phyloP scores from a whole-genome alignment of 768 basidiomycete species.

The Lactarius pseudohatsudake region DNA sequence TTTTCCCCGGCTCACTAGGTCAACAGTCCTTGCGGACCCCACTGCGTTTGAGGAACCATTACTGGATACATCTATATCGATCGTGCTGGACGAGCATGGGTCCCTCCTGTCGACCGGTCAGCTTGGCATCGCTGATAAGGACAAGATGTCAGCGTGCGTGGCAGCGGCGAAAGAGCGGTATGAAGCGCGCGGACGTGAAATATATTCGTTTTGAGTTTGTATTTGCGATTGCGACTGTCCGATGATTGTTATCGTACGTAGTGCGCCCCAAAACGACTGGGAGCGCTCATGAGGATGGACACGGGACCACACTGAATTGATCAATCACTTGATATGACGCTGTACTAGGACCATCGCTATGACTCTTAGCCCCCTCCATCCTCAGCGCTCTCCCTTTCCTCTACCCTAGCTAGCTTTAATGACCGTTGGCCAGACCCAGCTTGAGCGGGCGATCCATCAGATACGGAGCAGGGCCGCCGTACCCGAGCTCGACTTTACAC shows the following conservation, averaged over 20 bases:
- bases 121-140: constrained; percentile 46
- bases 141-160: constrained; percentile 42
- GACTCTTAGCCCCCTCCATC: background rate
- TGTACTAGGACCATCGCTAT: background rate
- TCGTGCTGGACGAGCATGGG: constrained; percentile 55
- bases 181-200: constrained; percentile 20
- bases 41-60: constrained; percentile 90
- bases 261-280: background rate
- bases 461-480: constrained; percentile 52
- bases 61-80: constrained; percentile 65
- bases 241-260: background rate
- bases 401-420: constrained; percentile 6
- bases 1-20: constrained; percentile 40
- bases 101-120: constrained; percentile 55
- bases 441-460: constrained; percentile 67
- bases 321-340: constrained; percentile 9
- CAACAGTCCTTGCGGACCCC: constrained; percentile 74
- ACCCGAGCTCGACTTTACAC: constrained; percentile 83
- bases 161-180: constrained; percentile 36
- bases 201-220: constrained; percentile 24
- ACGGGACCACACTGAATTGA: constrained; percentile 16
- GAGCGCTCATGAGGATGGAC: background rate
- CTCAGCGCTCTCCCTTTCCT: background rate
- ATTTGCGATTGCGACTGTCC: background rate
- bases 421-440: constrained; percentile 41